phyloP scores from a whole-genome alignment of 208 protist species.

The Trypanosoma boissoni region DNA sequence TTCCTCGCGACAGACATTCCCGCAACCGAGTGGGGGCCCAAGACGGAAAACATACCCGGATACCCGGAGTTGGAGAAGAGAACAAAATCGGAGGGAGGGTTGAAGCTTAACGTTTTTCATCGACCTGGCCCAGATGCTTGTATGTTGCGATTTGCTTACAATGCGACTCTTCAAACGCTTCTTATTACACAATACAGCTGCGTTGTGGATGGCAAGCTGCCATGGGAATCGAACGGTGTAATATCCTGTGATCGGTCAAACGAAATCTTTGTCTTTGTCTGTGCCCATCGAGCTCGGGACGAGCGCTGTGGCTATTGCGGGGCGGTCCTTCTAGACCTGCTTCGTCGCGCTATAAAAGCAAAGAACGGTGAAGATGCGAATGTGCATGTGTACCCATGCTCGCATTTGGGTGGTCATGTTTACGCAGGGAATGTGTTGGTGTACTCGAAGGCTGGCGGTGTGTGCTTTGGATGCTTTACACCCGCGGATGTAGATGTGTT shows the following conservation, averaged over 20 bases:
- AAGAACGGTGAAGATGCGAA: slow-evolving; percentile 24
- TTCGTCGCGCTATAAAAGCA: slow-evolving; percentile 47
- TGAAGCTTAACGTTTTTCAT: slow-evolving; percentile 24
- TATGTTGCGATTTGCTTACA: slow-evolving; percentile 57
- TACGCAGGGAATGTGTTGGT: slow-evolving; percentile 91
- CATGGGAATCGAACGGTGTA: slow-evolving; percentile 64
- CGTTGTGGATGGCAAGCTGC: slow-evolving; percentile 43
- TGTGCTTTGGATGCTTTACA: slow-evolving; percentile 88
- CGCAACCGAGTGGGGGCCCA: slow-evolving; percentile 59
- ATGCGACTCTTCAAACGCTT: slow-evolving; percentile 35
- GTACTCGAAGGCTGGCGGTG: slow-evolving; percentile 77
- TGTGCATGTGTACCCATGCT: slow-evolving; percentile 70
- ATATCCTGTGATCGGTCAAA: slow-evolving; percentile 69
- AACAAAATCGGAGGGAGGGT: slow-evolving; percentile 17
- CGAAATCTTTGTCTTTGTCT: slow-evolving; percentile 87
- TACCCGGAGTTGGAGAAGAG: slow-evolving; percentile 39
- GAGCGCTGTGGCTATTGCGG: slow-evolving; percentile 89
- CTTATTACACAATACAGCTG: slow-evolving; percentile 61
- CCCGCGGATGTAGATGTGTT: slow-evolving; percentile 65
- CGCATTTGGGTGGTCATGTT: slow-evolving; percentile 87
- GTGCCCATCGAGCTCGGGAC: slow-evolving; percentile 76
- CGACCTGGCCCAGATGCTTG: slow-evolving; percentile 35
- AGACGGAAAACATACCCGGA: slow-evolving; percentile 62
- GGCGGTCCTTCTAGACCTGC: slow-evolving; percentile 74
- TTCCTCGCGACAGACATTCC: slow-evolving; percentile 66